Conservation (phyloP, 495 filamentous ascomycete species). For the Aspergillus nanangensis region DNA sequence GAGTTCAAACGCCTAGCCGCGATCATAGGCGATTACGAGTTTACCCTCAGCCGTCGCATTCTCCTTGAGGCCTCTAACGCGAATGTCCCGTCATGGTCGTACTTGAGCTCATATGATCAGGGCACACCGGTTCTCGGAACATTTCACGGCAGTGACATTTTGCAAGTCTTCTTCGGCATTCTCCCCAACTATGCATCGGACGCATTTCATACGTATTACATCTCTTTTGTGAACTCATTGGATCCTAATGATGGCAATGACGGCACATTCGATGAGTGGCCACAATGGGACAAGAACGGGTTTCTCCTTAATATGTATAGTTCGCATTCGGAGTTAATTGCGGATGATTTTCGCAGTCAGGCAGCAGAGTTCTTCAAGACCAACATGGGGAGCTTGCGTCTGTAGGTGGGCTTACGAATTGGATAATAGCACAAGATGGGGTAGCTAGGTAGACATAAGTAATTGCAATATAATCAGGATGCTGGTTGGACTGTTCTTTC, state of each 20-base stretch:
- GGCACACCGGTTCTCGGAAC: conserved; percentile 68
- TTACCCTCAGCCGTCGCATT: conserved; percentile 57
- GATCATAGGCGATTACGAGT: conserved; percentile 65
- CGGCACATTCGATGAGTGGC: conserved; percentile 52
- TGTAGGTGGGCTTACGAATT: too few relatives aligned
- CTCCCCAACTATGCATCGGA: conserved; percentile 55
- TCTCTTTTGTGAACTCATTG: conserved; percentile 60
- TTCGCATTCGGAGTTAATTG: too few relatives aligned
- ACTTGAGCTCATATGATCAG: conserved; percentile 62
- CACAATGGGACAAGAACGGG: conserved; percentile 50
- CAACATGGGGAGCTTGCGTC: too few relatives aligned
- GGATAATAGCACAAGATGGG: too few relatives aligned
- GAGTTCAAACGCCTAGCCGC: conserved; percentile 73
- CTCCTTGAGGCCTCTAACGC: conserved; percentile 51
- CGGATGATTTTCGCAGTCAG: too few relatives aligned
- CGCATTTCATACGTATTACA: conserved; percentile 57
- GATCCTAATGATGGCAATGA: conserved; percentile 53
- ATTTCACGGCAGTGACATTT: conserved; percentile 63
- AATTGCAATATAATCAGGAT: too few relatives aligned
- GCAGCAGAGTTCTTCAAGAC: too few relatives aligned
- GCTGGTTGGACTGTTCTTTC: too few relatives aligned
- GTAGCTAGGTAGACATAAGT: too few relatives aligned
- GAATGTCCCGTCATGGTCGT: conserved; percentile 62
- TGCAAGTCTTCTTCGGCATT: conserved; percentile 61
- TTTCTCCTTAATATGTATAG: too few relatives aligned